A percentile compares a stretch with the other conserved stretches of the same genome.
These are phyloP conservation scores for Globisporangium abappressorium DNA, from an alignment of 352 stramenopile species.

Conservation along the genomic window DNA sequence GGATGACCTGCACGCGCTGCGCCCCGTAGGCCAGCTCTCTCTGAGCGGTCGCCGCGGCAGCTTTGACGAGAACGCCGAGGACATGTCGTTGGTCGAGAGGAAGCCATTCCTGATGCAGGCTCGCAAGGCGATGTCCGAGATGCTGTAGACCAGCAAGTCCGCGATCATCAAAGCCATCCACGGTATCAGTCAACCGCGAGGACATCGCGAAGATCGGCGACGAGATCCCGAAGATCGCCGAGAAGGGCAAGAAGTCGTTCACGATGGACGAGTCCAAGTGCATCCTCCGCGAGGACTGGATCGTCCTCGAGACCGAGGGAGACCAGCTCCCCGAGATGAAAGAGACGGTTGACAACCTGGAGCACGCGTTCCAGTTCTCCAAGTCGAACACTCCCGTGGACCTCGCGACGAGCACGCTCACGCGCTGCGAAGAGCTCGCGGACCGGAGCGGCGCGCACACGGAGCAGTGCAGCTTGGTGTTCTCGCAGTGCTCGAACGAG, in stretches of 20 bases:
- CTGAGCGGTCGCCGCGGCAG: constrained; percentile 22
- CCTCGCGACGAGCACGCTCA: constrained; percentile 64
- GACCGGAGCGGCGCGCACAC: constrained; percentile 64
- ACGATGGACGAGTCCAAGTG: constrained; percentile 71
- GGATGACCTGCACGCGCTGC: constrained; percentile 44
- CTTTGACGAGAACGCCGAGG: constrained; percentile 33
- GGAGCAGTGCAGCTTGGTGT: constrained; percentile 82
- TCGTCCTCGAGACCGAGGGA: constrained; percentile 79
- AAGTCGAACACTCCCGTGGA: constrained; percentile 69
- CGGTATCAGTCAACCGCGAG: constrained; percentile 41
- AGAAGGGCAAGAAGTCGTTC: constrained; percentile 68
- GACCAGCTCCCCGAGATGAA: constrained; percentile 66
- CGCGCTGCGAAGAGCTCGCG: constrained; percentile 64
- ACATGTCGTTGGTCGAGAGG: constrained; percentile 40
- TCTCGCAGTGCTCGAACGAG: constrained; percentile 76
- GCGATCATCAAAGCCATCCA: constrained; percentile 59
- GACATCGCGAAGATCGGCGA: constrained; percentile 41
- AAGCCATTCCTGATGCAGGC: constrained; percentile 45
- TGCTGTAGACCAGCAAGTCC: constrained; percentile 51
- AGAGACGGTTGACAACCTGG: constrained; percentile 54
- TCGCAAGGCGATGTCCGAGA: constrained; percentile 27
- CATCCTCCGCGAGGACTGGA: constrained; percentile 64
- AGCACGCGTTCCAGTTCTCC: constrained; percentile 83
- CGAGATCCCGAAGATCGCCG: constrained; percentile 46
- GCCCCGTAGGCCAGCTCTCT: constrained; percentile 46